Percentiles rank a stretch among this genome's conserved stretches.
phyloP scores from a whole-genome alignment of 495 filamentous ascomycete genomes.

The Penicillium flavigenum region DNA sequence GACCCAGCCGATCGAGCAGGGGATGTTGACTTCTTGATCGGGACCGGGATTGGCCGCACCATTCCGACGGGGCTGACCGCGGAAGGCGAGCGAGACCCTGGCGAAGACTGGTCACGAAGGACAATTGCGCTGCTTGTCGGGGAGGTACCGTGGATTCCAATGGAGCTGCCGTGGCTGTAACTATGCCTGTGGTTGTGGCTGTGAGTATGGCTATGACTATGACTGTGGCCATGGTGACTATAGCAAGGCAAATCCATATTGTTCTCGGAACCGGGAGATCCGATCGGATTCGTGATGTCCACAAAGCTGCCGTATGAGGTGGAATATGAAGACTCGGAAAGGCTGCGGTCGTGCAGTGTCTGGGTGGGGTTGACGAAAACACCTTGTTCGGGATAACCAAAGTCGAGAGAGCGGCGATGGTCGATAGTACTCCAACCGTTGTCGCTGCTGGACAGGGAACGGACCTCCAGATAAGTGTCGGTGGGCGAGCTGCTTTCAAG shows the following conservation, averaged over 20 bases:
- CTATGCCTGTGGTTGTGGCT: constrained; percentile 21
- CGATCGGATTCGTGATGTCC: constrained; percentile 70
- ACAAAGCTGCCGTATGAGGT: constrained; percentile 76
- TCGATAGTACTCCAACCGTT: constrained; percentile 81
- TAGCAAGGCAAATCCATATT: constrained; percentile 61
- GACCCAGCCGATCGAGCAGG: constrained; percentile 52
- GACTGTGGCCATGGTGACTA: constrained; percentile 24
- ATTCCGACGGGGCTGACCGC: constrained; percentile 66
- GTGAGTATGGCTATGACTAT: constrained; percentile 26
- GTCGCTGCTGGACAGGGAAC: constrained; percentile 80
- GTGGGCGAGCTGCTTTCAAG: constrained; percentile 79
- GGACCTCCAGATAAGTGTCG: constrained; percentile 76
- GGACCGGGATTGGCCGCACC: constrained; percentile 61
- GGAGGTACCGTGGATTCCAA: constrained; percentile 27
- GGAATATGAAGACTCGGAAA: constrained; percentile 81
- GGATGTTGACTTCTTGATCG: constrained; percentile 67
- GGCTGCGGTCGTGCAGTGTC: constrained; percentile 78
- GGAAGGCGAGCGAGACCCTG: constrained; percentile 50
- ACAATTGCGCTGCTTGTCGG: constrained; percentile 41
- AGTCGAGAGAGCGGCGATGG: constrained; percentile 53
- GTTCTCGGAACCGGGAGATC: constrained; percentile 64
- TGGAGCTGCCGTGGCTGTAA: constrained; percentile 36
- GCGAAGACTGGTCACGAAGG: constrained; percentile 41
- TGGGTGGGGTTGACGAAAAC: constrained; percentile 85
- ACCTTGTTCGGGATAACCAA: constrained; percentile 50